Conservation (phyloP, 176 grass and related monocot species). For the Triticum dicoccoides region DNA sequence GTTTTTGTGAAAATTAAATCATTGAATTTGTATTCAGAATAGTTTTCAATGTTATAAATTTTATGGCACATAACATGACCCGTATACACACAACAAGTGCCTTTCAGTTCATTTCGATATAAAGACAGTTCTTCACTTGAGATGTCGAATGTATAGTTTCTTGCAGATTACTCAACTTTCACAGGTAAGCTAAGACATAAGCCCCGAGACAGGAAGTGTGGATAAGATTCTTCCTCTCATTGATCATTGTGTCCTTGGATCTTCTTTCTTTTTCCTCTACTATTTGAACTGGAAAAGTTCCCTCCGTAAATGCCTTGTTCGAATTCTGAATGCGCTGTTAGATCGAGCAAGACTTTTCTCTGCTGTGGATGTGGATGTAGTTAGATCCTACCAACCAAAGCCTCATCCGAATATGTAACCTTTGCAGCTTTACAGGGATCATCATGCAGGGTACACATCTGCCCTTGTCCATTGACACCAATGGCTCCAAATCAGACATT, state of each 20-base stretch:
- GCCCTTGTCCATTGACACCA: not conserved
- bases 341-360: not conserved
- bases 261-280: not conserved
- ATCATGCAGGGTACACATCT: not conserved
- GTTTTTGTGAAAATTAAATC: no score
- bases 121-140: not conserved
- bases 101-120: no score
- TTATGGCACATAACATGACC: no score
- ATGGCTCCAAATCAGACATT: not conserved
- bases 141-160: not conserved
- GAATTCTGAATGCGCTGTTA: not conserved
- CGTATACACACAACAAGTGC: no score
- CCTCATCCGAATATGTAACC: not conserved
- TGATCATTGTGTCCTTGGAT: not conserved
- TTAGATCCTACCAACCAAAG: constrained; percentile 16
- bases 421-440: constrained; percentile 13
- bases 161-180: not conserved
- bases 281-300: not conserved
- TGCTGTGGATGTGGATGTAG: not conserved
- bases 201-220: not conserved
- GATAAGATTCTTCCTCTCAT: not conserved
- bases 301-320: not conserved
- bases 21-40: no score
- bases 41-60: no score
- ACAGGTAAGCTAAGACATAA: not conserved